These are phyloP conservation scores for Coniosporium apollinis DNA, from an alignment of 495 filamentous ascomycete genomes.

Conservation along the genomic window DNA sequence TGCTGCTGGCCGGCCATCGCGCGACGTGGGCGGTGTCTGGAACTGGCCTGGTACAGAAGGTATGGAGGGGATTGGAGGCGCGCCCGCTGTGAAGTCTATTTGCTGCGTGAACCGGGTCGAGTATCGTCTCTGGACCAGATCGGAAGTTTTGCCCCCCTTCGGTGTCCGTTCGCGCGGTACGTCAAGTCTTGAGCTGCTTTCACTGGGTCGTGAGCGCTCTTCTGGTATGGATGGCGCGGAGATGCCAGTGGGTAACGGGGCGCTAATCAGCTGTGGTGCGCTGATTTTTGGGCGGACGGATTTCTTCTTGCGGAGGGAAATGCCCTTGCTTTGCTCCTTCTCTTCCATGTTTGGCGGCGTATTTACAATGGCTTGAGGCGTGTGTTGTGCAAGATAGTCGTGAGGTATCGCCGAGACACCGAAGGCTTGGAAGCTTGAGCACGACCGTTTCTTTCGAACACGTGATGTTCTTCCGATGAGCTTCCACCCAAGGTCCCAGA, in stretches of 20 bases:
- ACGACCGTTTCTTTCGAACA: too few relatives aligned
- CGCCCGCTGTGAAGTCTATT: slow-evolving; percentile 42
- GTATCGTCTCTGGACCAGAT: slow-evolving; percentile 87
- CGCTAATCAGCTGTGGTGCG: slow-evolving; percentile 63
- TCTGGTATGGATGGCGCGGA: neutral
- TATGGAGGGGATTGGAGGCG: slow-evolving; percentile 49
- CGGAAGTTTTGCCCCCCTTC: slow-evolving; percentile 44
- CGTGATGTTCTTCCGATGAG: too few relatives aligned
- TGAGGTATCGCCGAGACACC: slow-evolving; percentile 6
- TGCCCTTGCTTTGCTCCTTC: slow-evolving; percentile 46
- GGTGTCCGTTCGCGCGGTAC: slow-evolving; percentile 11
- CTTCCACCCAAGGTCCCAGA: too few relatives aligned
- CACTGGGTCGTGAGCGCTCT: slow-evolving; percentile 4
- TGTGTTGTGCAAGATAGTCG: slow-evolving; percentile 6
- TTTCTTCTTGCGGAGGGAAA: slow-evolving; percentile 82
- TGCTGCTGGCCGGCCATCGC: slow-evolving; percentile 26
- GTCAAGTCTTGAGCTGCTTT: slow-evolving; percentile 11
- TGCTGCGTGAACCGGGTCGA: slow-evolving; percentile 77
- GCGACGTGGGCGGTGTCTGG: slow-evolving; percentile 12
- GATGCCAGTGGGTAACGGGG: slow-evolving; percentile 15
- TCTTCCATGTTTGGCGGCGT: neutral
- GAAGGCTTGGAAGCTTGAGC: too few relatives aligned
- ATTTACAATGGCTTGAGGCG: slow-evolving; percentile 28
- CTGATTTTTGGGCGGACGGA: slow-evolving; percentile 63
- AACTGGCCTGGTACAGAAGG: slow-evolving; percentile 37